phyloP scores from a whole-genome alignment of 2,329 filamentous ascomycete species.

The Fusarium virguliforme region DNA sequence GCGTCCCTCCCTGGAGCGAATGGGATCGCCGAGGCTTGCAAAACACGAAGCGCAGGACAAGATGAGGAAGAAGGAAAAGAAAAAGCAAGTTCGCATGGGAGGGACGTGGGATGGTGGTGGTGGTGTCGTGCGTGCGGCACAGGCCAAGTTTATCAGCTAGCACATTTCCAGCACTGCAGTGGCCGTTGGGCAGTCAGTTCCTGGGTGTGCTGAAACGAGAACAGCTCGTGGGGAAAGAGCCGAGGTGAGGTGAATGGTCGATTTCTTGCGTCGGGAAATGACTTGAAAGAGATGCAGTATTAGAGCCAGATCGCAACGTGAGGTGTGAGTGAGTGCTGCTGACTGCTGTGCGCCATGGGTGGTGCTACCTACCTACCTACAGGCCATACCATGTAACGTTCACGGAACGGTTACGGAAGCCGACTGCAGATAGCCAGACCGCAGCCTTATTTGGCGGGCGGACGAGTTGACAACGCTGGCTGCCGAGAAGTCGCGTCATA shows the following conservation, averaged over 20 bases:
- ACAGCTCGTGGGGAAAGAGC: slow-evolving; percentile 20
- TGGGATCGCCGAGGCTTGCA: slow-evolving; percentile 26
- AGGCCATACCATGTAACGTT: slow-evolving; percentile 32
- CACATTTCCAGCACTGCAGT: slow-evolving; percentile 8
- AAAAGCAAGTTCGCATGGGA: slow-evolving; percentile 44
- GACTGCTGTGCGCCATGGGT: slow-evolving; percentile 23
- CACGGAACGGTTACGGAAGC: slow-evolving; percentile 38
- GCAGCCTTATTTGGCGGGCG: slow-evolving; percentile 28
- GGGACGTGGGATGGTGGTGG: slow-evolving; percentile 22
- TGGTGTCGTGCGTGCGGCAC: slow-evolving; percentile 32
- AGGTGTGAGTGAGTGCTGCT: slow-evolving; percentile 18
- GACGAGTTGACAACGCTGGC: slow-evolving; percentile 9
- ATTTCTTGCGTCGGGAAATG: slow-evolving; percentile 4
- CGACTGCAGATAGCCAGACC: slow-evolving; percentile 29
- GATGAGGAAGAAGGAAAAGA: slow-evolving; percentile 33
- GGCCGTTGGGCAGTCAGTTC: slow-evolving; percentile 17
- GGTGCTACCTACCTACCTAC: neutral
- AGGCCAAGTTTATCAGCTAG: slow-evolving; percentile 14
- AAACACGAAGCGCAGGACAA: slow-evolving; percentile 26
- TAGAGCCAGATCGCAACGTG: slow-evolving; percentile 32
- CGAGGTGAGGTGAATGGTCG: slow-evolving; percentile 22
- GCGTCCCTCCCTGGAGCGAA: slow-evolving; percentile 20
- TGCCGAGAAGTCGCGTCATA: neutral
- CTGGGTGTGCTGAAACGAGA: slow-evolving; percentile 23
- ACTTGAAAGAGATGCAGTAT: neutral